Evolutionary conservation across 805 yeast genomes (phyloP).

Genomic region (Monosporozyma unispora): DNA sequence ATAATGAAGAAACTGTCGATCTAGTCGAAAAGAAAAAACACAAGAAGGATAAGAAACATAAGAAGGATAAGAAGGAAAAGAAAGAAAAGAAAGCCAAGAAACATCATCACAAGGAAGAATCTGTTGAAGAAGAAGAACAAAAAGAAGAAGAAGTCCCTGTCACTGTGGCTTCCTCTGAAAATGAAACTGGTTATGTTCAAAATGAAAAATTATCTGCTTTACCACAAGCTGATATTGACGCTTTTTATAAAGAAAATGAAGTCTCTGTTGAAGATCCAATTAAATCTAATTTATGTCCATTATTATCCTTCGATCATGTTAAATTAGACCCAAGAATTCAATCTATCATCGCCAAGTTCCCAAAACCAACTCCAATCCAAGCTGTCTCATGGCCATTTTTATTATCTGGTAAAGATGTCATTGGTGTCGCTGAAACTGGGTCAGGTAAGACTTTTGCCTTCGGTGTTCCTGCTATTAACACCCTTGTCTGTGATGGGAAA

Average conservation of each 20-base stretch:
- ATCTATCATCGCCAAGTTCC: conserved; percentile 58
- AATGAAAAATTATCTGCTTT: conserved; percentile 33
- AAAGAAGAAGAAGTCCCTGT: neutral
- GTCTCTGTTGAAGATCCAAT: conserved; percentile 69
- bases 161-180: conserved; percentile 5
- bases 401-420: conserved; percentile 68
- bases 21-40: conserved; percentile 24
- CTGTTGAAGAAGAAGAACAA: conserved; percentile 12
- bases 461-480: conserved; percentile 92
- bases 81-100: conserved; percentile 22
- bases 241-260: conserved; percentile 60
- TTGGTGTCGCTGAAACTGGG: conserved; percentile 98
- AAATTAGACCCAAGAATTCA: conserved; percentile 47
- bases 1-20: conserved; percentile 26
- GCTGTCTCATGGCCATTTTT: conserved; percentile 91
- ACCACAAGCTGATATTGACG: conserved; percentile 48
- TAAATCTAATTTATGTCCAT: conserved; percentile 50
- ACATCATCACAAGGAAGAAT: conserved; percentile 19
- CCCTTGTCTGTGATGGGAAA: conserved; percentile 35
- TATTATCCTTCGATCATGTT: conserved; percentile 57
- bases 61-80: conserved; percentile 28
- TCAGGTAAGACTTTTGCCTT: conserved; percentile 97
- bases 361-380: conserved; percentile 93
- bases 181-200: conserved; percentile 29
- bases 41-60: conserved; percentile 26